Percentiles rank a stretch among this genome's conserved stretches.
Evolutionary conservation across 495 filamentous ascomycete genomes (phyloP).

Genomic region (Pyrenula massariospora): DNA sequence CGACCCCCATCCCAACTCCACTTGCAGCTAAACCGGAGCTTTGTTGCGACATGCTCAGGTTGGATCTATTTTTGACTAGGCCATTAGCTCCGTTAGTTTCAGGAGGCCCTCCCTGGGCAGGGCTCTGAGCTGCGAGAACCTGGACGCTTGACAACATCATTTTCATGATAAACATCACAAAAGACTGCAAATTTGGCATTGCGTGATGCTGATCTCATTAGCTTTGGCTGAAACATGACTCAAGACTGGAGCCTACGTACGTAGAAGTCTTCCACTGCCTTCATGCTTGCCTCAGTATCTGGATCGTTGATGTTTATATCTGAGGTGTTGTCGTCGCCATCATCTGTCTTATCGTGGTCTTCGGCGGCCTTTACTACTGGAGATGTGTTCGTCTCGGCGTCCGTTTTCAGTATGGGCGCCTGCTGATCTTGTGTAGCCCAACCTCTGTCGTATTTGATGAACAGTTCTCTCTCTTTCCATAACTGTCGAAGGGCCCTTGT

Average conservation of each 20-base stretch:
- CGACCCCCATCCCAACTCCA: not conserved
- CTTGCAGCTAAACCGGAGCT: not conserved
- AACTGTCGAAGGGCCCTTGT: slow-evolving; percentile 83
- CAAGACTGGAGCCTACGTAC: slow-evolving; percentile 36
- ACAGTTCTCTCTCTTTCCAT: slow-evolving; percentile 86
- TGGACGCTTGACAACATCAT: slow-evolving; percentile 74
- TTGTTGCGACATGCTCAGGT: not conserved
- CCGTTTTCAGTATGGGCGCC: slow-evolving; percentile 35
- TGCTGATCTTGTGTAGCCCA: slow-evolving; percentile 51
- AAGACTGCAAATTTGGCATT: slow-evolving; percentile 76
- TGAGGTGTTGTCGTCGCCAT: slow-evolving; percentile 2
- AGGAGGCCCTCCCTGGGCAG: not conserved
- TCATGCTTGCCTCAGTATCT: slow-evolving; percentile 50
- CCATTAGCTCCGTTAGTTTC: not conserved
- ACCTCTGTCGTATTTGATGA: slow-evolving; percentile 81
- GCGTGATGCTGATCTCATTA: slow-evolving; percentile 44
- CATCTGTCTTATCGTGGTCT: slow-evolving; percentile 2
- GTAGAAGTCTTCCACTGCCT: slow-evolving; percentile 73
- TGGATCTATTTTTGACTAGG: not conserved
- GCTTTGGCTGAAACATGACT: slow-evolving; percentile 13
- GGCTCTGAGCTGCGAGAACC: slow-evolving; percentile 28
- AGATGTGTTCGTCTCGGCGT: slow-evolving; percentile 21
- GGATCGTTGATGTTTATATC: not conserved
- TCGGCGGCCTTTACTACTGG: slow-evolving; percentile 14
- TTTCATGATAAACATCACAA: slow-evolving; percentile 89